Base-by-base conservation (phyloP, 2,329 filamentous ascomycete genomes). In the Fusarium brevicatenulatum region DNA sequence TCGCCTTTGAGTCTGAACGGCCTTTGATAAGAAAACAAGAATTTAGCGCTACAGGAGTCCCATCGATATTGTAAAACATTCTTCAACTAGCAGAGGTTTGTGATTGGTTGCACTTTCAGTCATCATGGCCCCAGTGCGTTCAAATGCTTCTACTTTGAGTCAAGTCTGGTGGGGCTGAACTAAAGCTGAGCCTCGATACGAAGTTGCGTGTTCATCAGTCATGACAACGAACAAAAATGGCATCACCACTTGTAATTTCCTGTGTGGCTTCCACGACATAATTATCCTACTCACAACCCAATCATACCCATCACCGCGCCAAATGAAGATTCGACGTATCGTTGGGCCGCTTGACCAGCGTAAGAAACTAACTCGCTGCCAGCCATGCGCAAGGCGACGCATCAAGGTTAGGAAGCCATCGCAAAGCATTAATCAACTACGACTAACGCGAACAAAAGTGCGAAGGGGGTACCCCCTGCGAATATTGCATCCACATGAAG, bases 341-440 rank as follows among this genome's bases (percentile, higher is more conserved):
- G 44, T 79, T 19, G 79, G 78, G 1, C 77, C 76, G 3, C 32
- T 80, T 3, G 79, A 80, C 37, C 74, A 77, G 30, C 68, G 79
- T 4, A 80, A 67, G 23, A 69, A 4, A 19, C 12, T 77, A 2
- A 71, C 77, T 0, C 72, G 78, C 23, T 80, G 78, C 54, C 68
- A 77, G 36, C 13, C 76, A 18, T 80, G 78, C 25, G 77, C 73
- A 4, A 74, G 39, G 47, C 58, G 77, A 32, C 77, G 72, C 3
- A 80, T 79, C 36, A 79, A 79, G 65, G 78, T 79, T 13, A 4
- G 56, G 36, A 19, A 15, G 28, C 8, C 18, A 13, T 25, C 5
- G 15, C 21, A 2, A 25, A 13, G 5, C 2, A 4, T 18, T 18
- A 7, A 9, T 28, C 7, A 28, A 9, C 15, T 9, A n/a, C 5